Evolutionary conservation across 306 rosid species (phyloP).

Genomic region (Castanea crenata): DNA sequence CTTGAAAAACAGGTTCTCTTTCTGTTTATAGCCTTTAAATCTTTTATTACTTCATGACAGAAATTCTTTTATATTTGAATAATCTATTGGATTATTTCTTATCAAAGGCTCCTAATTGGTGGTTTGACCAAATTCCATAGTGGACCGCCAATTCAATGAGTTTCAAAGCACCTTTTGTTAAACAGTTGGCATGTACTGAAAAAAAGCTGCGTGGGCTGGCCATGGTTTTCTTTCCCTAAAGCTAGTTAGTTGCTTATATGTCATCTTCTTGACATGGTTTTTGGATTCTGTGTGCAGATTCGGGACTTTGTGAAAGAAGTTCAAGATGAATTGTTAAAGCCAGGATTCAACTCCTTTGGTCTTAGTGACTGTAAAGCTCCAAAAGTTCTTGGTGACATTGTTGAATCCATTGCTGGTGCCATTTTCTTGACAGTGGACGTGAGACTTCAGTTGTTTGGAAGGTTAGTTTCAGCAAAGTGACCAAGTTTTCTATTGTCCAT

Average conservation of each 20-base stretch:
- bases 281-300: conserved; percentile 55
- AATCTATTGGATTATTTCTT: conserved; percentile 4
- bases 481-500: conserved; percentile 2
- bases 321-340: conserved; percentile 70
- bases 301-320: conserved; percentile 94
- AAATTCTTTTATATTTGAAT: conserved; percentile 12
- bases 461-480: conserved; percentile 35
- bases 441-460: conserved; percentile 78
- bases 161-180: too few species aligned
- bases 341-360: conserved; percentile 97
- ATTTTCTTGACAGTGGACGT: conserved; percentile 82
- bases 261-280: conserved; percentile 18
- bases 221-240: not conserved
- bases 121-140: too few species aligned
- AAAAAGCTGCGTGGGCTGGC: not conserved
- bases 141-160: too few species aligned
- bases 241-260: conserved; percentile 13
- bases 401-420: conserved; percentile 98
- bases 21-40: not conserved
- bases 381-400: conserved; percentile 97
- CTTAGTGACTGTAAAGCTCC: conserved; percentile 99
- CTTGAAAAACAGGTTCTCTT: conserved; percentile 82
- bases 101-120: not conserved
- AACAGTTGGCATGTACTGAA: too few species aligned
- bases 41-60: not conserved